Base-by-base conservation (phyloP, 2,329 filamentous ascomycete species). In the Lecanoromycetidae sp. region DNA sequence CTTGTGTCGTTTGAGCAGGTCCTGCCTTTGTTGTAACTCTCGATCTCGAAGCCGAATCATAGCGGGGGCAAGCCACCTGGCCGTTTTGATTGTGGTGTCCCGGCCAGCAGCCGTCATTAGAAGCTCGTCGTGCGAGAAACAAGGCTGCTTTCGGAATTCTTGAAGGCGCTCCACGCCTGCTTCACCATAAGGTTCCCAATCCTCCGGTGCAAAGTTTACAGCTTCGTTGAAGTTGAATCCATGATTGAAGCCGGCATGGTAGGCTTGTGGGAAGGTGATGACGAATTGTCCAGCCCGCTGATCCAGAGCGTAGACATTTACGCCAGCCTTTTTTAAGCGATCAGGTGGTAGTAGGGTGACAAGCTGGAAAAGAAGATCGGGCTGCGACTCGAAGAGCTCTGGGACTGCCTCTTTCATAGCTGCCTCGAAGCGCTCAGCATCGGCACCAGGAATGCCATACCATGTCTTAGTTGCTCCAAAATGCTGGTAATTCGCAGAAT, bases 221-320 rank as follows among this genome's bases (percentile, higher is more conserved):
- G 91, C 91, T 63, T 98, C 91, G 57, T 98, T 98, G 65, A 95
- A 94, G 61, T 98, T 98, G 70, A 98, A 98, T 0, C 84, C 91
- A 58, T 98, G 91, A 58, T 98, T 98, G 68, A 98, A 98, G 0
- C 91, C 91, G 5, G 91, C 90, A 61, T 98, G 91, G 57, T 96
- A 98, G 0, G 91, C 91, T 61, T 94, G 85, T 0, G 91, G 91
- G 57, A 95, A 98, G 0, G 91, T 98, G 54, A 98, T 81, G 53
- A 98, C 88, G 54, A 98, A 86, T 60, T 98, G 87, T 4, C 91
- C 91, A 23, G 91, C 91, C 56, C 90, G 77, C 63, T 98, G 91
- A 61, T 98, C 91, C n/a, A 95, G 70, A 0, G 91, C 91, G 61
- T 87, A 96, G 2, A 96, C 90, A 38, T 84, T 77, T 1, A 98